Conservation (phyloP, 768 basidiomycete genomes). For the Termitomyces sp. region DNA sequence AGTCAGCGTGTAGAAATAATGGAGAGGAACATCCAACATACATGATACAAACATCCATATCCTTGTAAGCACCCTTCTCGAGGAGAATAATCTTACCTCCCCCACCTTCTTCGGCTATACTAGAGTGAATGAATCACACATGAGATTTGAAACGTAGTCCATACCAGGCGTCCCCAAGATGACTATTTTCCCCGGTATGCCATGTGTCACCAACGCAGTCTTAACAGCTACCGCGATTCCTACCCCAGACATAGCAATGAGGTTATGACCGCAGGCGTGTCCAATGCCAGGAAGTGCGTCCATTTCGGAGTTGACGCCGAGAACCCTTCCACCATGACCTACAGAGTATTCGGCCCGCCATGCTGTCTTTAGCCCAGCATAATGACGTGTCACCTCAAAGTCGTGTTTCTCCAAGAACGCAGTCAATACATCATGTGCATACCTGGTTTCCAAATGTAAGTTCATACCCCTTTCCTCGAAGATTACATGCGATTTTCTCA, state of each 20-base stretch:
- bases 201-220: conserved; percentile 56
- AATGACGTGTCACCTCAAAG: conserved; percentile 65
- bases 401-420: conserved; percentile 62
- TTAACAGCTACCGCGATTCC: conserved; percentile 71
- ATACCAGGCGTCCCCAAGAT: conserved; percentile 75
- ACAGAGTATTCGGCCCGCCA: conserved; percentile 71
- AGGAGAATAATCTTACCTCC: conserved; percentile 74
- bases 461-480: conserved; percentile 15
- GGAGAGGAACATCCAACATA: conserved; percentile 18
- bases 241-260: conserved; percentile 75
- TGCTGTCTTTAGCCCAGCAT: conserved; percentile 67
- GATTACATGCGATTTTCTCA: background rate
- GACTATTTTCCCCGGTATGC: conserved; percentile 61
- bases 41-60: conserved; percentile 83
- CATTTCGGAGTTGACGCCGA: conserved; percentile 83
- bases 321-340: conserved; percentile 52
- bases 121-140: conserved; percentile 4
- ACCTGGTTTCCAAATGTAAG: conserved; percentile 30
- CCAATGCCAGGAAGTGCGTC: conserved; percentile 54
- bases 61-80: conserved; percentile 69
- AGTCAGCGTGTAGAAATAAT: background rate
- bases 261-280: conserved; percentile 76
- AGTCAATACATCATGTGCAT: conserved; percentile 66
- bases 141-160: background rate
- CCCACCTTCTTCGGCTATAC: conserved; percentile 68